Evolutionary conservation across 106 monocot genomes (phyloP).

Genomic region (Platanthera zijinensis): DNA sequence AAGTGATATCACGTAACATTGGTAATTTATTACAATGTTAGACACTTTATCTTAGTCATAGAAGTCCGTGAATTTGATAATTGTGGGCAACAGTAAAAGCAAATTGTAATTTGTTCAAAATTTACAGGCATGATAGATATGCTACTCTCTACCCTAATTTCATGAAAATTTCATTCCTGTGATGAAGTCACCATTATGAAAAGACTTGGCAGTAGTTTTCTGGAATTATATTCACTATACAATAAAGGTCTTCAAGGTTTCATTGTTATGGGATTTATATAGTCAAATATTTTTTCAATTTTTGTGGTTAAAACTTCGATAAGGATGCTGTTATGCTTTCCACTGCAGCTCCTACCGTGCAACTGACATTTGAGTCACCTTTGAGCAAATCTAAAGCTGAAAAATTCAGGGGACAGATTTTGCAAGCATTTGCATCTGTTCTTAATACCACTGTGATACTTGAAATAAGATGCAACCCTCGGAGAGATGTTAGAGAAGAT

Average conservation of each 20-base stretch:
- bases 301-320: conserved; percentile 1
- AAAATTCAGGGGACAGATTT: conserved; percentile 71
- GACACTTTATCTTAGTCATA: background rate
- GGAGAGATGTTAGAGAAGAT: conserved; percentile 15
- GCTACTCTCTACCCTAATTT: background rate
- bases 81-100: background rate
- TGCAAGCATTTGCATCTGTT: conserved; percentile 82
- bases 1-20: background rate
- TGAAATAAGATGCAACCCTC: conserved; percentile 73
- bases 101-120: background rate
- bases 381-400: conserved; percentile 73
- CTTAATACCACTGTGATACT: conserved; percentile 59
- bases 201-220: background rate
- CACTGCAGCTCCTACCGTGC: conserved; percentile 68
- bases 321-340: conserved; percentile 12
- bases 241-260: background rate
- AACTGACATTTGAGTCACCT: conserved; percentile 59
- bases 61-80: background rate
- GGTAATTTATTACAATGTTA: background rate
- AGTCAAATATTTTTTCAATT: conserved; percentile 1
- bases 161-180: background rate
- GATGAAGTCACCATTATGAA: background rate
- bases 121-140: background rate
- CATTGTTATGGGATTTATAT: background rate
- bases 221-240: background rate